Conservation (phyloP, 2,329 filamentous ascomycete genomes). For the Diaporthe batatas region DNA sequence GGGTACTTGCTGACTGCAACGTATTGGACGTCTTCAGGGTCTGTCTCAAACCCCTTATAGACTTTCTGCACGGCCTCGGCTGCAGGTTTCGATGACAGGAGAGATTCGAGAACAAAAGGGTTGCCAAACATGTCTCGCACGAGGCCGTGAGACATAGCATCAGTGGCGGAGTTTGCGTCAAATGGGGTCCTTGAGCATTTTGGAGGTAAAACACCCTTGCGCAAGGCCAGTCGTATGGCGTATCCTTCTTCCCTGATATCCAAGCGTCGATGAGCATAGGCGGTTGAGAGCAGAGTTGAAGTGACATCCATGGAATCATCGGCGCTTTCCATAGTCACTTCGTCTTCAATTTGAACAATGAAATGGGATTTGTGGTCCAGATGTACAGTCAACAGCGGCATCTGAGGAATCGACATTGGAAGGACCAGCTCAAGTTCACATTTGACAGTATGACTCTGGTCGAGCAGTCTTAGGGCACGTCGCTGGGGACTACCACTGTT, state of each 20-base stretch:
- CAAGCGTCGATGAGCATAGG: slow-evolving; percentile 62
- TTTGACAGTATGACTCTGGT: slow-evolving; percentile 49
- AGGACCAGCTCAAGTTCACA: slow-evolving; percentile 59
- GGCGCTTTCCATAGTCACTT: slow-evolving; percentile 43
- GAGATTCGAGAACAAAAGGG: slow-evolving; percentile 58
- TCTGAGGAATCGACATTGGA: slow-evolving; percentile 56
- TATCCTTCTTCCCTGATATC: slow-evolving; percentile 54
- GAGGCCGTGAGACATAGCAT: slow-evolving; percentile 49
- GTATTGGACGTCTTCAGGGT: slow-evolving; percentile 62
- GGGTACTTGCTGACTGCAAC: slow-evolving; percentile 64
- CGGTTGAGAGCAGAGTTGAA: slow-evolving; percentile 58
- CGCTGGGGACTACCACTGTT: slow-evolving; percentile 46
- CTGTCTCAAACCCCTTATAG: slow-evolving; percentile 54
- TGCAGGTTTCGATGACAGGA: slow-evolving; percentile 60
- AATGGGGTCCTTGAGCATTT: slow-evolving; percentile 50
- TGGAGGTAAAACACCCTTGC: slow-evolving; percentile 46
- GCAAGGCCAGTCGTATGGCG: slow-evolving; percentile 58
- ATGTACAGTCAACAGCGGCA: slow-evolving; percentile 56
- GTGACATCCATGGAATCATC: slow-evolving; percentile 57
- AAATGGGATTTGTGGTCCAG: slow-evolving; percentile 55
- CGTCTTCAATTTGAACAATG: slow-evolving; percentile 52
- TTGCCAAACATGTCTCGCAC: slow-evolving; percentile 54
- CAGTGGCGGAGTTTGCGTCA: slow-evolving; percentile 45
- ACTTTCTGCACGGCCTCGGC: slow-evolving; percentile 54
- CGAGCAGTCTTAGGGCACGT: slow-evolving; percentile 52